Percentiles rank a stretch among this genome's conserved stretches.
Conservation (phyloP, 257 asterid species). For the Solanum habrochaites region DNA sequence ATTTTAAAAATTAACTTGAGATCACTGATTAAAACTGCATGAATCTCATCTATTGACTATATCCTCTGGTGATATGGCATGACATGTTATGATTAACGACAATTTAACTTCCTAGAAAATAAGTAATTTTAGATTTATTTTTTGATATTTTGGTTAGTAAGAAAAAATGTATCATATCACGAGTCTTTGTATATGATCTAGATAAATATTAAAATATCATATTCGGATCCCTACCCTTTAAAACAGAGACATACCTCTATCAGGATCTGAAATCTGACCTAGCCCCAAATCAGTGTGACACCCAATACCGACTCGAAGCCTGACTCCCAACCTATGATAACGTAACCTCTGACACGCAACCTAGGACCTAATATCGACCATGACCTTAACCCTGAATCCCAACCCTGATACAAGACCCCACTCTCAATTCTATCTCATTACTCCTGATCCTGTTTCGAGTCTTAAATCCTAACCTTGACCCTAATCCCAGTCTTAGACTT, state of each 20-base stretch:
- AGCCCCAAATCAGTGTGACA: neutral
- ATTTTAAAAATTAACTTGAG: neutral
- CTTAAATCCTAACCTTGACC: neutral
- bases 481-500: neutral
- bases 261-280: neutral
- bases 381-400: neutral
- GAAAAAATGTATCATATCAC: neutral
- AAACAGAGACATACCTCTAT: neutral
- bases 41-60: neutral
- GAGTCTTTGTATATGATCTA: too few species aligned
- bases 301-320: neutral
- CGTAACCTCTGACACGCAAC: neutral
- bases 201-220: too few species aligned
- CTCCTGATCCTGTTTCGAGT: neutral
- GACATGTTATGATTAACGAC: neutral
- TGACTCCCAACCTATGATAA: neutral
- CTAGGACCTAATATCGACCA: neutral
- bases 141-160: too few species aligned
- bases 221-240: neutral
- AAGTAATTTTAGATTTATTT: too few species aligned
- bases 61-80: neutral
- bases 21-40: neutral
- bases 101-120: neutral
- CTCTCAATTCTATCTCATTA: neutral
- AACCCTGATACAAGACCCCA: neutral